A percentile compares a stretch with the other conserved stretches of the same genome.
phyloP scores from a whole-genome alignment of 352 stramenopile species.

The Pythium aristosporum region DNA sequence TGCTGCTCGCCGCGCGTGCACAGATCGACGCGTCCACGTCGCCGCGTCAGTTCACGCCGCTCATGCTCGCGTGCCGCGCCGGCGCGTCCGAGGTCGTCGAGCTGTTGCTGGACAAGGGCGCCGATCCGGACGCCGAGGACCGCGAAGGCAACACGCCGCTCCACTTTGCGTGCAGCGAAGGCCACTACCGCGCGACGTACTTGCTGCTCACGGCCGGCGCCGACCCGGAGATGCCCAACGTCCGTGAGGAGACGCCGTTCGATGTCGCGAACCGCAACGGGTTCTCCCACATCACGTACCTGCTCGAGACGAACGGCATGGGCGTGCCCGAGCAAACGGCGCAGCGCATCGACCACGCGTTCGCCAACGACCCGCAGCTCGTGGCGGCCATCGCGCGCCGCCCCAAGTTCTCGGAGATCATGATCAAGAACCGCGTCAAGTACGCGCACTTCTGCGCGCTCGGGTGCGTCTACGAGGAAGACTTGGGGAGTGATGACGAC shows the following conservation, averaged over 20 bases:
- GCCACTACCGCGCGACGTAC: conserved; percentile 78
- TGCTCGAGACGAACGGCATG: conserved; percentile 79
- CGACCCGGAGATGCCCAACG: conserved; percentile 84
- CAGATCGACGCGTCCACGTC: conserved; percentile 49
- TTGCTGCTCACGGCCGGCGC: conserved; percentile 78
- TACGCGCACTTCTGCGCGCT: conserved; percentile 65
- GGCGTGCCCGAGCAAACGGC: conserved; percentile 49
- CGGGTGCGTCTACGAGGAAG: conserved; percentile 57
- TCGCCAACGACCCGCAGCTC: conserved; percentile 60
- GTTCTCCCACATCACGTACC: conserved; percentile 71
- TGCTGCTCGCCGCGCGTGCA: conserved; percentile 43
- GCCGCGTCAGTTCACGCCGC: conserved; percentile 51
- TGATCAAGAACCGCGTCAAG: conserved; percentile 78
- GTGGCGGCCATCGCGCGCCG: conserved; percentile 54
- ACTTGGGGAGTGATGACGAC: conserved; percentile 12
- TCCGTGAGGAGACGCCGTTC: conserved; percentile 74
- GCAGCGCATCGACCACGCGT: conserved; percentile 62
- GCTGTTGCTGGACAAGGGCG: conserved; percentile 64
- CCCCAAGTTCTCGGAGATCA: conserved; percentile 66
- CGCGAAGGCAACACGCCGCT: conserved; percentile 78
- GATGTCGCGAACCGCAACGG: conserved; percentile 68
- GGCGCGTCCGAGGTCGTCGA: conserved; percentile 66
- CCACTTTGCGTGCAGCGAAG: conserved; percentile 71
- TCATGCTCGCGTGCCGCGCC: conserved; percentile 66
- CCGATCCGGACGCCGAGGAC: conserved; percentile 77